Conservation (phyloP, 2,329 filamentous ascomycete genomes). For the Monosporascus sp. region DNA sequence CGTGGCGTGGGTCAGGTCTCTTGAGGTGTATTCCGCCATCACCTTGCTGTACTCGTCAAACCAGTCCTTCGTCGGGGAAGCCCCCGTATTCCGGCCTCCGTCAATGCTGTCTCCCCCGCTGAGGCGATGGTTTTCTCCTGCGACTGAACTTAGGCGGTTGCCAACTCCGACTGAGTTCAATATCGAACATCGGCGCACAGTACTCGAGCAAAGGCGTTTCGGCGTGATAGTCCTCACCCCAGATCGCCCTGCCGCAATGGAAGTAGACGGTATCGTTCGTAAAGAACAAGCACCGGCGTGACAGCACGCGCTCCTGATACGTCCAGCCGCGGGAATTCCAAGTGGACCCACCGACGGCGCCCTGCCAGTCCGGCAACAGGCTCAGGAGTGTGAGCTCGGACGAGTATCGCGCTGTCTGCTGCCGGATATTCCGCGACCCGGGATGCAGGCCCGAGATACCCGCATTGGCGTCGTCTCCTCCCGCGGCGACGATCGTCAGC, state of each 20-base stretch:
- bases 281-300: too few species aligned
- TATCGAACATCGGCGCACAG: conserved; percentile 4
- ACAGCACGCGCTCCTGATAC: not conserved
- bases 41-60: conserved; percentile 1
- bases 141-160: not conserved
- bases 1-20: conserved; percentile 1
- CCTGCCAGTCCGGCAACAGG: not conserved
- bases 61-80: not conserved
- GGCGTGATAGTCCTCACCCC: conserved; percentile 5
- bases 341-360: conserved; percentile 1
- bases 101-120: too few species aligned
- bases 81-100: too few species aligned
- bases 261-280: conserved; percentile 4
- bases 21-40: conserved; percentile 4
- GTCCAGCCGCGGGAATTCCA: conserved; percentile 5
- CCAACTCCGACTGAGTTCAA: conserved; percentile 4
- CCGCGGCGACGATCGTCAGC: conserved; percentile 6
- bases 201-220: not conserved
- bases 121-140: not conserved
- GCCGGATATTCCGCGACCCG: not conserved
- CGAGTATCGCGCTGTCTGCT: not conserved
- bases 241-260: conserved; percentile 1
- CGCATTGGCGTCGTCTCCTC: conserved; percentile 1
- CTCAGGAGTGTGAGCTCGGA: conserved; percentile 3
- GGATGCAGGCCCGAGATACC: not conserved